phyloP scores from a whole-genome alignment of 345 rosid genomes.

The Cardamine chenopodiifolia region DNA sequence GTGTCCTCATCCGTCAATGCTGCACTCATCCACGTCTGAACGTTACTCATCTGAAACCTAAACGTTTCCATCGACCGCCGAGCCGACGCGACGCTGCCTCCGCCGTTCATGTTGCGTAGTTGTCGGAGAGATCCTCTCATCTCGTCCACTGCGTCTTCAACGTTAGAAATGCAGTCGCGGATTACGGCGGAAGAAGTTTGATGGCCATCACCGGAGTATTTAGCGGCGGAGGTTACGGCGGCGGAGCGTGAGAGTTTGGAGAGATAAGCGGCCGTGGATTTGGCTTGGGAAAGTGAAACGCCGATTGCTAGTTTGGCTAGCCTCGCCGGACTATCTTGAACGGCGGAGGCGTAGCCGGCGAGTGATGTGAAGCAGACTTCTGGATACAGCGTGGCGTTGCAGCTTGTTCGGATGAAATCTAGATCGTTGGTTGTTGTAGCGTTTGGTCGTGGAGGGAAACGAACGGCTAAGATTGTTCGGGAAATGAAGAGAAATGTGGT shows the following conservation, averaged over 20 bases:
- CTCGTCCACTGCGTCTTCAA: conserved; percentile 83
- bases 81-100: conserved; percentile 8
- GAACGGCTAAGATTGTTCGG: conserved; percentile 37
- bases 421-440: conserved; percentile 43
- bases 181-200: conserved; percentile 51
- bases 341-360: conserved; percentile 57
- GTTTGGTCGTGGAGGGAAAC: conserved; percentile 9
- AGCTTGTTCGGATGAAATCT: conserved; percentile 72
- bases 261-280: conserved; percentile 53
- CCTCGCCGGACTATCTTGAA: conserved; percentile 58
- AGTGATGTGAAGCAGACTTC: conserved; percentile 77
- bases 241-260: conserved; percentile 60
- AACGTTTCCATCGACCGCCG: conserved; percentile 50
- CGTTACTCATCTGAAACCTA: conserved; percentile 76
- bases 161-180: conserved; percentile 79
- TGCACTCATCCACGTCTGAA: conserved; percentile 92
- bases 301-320: conserved; percentile 65
- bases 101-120: conserved; percentile 55
- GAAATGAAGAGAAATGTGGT: conserved; percentile 41
- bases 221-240: conserved; percentile 49
- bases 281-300: conserved; percentile 58
- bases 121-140: conserved; percentile 78
- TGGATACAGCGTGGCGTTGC: conserved; percentile 76
- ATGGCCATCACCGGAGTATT: conserved; percentile 4
- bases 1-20: conserved; percentile 89